A percentile compares a stretch with the other conserved stretches of the same genome.
Evolutionary conservation across 768 basidiomycete genomes (phyloP).

Genomic region (Pseudohyphozyma bogoriensis): DNA sequence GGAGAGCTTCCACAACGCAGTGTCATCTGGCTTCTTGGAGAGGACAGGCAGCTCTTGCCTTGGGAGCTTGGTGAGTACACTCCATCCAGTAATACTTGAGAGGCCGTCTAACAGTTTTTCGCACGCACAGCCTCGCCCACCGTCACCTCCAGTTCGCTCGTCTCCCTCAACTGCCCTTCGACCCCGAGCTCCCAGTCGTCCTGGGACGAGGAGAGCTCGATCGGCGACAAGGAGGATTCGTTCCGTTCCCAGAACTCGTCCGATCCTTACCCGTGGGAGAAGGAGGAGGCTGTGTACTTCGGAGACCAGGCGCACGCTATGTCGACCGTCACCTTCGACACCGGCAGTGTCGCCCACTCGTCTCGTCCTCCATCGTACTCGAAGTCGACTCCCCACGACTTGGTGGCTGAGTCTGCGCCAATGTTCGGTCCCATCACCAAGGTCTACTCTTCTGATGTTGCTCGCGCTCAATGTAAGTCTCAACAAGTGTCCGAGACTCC

Average conservation of each 20-base stretch:
- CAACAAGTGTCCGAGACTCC: no score
- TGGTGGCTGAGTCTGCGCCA: conserved; percentile 13
- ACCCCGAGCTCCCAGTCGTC: conserved; percentile 3
- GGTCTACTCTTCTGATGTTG: no score
- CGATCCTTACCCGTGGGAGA: conserved; percentile 27
- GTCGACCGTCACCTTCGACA: conserved; percentile 4
- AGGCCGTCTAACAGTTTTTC: no score
- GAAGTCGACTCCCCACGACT: conserved; percentile 4
- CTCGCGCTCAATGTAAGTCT: no score
- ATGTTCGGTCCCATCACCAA: conserved; percentile 1
- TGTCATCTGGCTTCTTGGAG: conserved; percentile 28
- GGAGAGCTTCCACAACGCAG: conserved; percentile 1
- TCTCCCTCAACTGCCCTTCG: conserved; percentile 18
- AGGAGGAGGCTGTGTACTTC: conserved; percentile 5
- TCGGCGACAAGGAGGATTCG: conserved; percentile 17
- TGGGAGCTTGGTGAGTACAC: conserved; percentile 25
- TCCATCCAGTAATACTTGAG: no score
- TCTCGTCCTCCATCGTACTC: conserved; percentile 27
- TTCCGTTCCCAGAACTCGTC: conserved; percentile 18
- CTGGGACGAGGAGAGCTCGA: conserved; percentile 23
- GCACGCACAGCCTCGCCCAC: conserved; percentile 18
- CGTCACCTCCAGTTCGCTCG: conserved; percentile 24
- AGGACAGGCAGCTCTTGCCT: conserved; percentile 25
- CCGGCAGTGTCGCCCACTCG: not conserved
- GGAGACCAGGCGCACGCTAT: not conserved